A percentile compares a stretch with the other conserved stretches of the same genome.
Evolutionary conservation across 257 asterid genomes (phyloP).

Genomic region (Jasminum sambac): DNA sequence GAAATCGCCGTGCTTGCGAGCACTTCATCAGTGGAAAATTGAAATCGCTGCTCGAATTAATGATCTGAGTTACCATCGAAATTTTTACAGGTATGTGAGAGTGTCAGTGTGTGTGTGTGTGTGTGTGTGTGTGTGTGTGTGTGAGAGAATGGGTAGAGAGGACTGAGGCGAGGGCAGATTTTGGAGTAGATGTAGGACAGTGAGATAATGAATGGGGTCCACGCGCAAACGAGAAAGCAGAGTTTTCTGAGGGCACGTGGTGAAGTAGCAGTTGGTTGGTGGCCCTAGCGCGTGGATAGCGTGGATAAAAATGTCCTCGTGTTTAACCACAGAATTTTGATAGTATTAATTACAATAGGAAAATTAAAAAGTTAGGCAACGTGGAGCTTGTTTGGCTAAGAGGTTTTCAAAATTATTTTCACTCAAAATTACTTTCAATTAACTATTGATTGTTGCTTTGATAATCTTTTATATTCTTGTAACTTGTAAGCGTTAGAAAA

Average conservation of each 20-base stretch:
- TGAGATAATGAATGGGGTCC: conserved; percentile 40
- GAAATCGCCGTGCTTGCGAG: neutral
- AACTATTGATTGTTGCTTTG: no score
- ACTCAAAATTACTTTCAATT: no score
- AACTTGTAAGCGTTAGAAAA: no score
- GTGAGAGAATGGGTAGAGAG: neutral
- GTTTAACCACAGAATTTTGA: neutral
- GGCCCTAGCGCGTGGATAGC: conserved; percentile 25
- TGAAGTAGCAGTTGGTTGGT: neutral
- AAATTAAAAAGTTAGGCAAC: neutral
- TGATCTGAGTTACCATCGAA: conserved; percentile 34
- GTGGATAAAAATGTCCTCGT: neutral
- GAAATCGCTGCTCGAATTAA: neutral
- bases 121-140: neutral
- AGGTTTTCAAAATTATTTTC: no score
- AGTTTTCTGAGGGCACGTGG: conserved; percentile 33
- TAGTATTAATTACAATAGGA: neutral
- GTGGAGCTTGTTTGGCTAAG: neutral
- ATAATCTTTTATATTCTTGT: no score
- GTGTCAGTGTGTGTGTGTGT: neutral
- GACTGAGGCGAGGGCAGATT: neutral
- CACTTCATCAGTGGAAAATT: conserved; percentile 17
- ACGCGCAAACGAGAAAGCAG: conserved; percentile 31
- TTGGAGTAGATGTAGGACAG: conserved; percentile 30
- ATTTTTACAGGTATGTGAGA: neutral